Evolutionary conservation across 805 yeast species (phyloP).

Genomic region (Candida morakotiae): DNA sequence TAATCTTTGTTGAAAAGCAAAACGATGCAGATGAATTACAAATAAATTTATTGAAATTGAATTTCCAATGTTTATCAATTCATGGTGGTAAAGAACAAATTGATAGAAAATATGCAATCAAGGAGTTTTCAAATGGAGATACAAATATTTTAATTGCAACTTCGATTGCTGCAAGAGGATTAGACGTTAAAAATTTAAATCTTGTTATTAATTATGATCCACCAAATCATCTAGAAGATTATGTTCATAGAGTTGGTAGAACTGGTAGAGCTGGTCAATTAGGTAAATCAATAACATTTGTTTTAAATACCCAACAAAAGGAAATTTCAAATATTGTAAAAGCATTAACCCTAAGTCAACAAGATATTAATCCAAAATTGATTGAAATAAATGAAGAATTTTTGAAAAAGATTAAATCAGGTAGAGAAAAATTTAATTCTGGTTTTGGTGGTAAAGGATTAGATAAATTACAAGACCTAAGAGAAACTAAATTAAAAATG

Average conservation of each 20-base stretch:
- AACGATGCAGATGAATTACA: slow-evolving; percentile 74
- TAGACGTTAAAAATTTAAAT: slow-evolving; percentile 83
- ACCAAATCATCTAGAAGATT: slow-evolving; percentile 89
- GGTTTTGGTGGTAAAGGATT: slow-evolving; percentile 96
- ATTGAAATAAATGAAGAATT: slow-evolving; percentile 50
- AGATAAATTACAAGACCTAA: slow-evolving; percentile 63
- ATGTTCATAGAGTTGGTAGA: slow-evolving; percentile 92
- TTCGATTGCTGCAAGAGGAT: slow-evolving; percentile 90
- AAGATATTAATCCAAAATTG: slow-evolving; percentile 49
- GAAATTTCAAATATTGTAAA: slow-evolving; percentile 66
- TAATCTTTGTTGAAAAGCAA: slow-evolving; percentile 87
- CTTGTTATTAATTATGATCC: slow-evolving; percentile 71
- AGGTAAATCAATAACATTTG: slow-evolving; percentile 63
- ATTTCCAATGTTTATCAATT: slow-evolving; percentile 61
- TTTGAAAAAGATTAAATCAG: slow-evolving; percentile 57
- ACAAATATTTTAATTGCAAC: slow-evolving; percentile 82
- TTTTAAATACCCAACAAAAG: slow-evolving; percentile 57
- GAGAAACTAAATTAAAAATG: slow-evolving; percentile 47
- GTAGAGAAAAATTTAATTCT: slow-evolving; percentile 57
- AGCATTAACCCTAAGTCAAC: slow-evolving; percentile 57
- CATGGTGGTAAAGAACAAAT: slow-evolving; percentile 92
- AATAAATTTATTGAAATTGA: slow-evolving; percentile 46
- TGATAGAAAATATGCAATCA: slow-evolving; percentile 73
- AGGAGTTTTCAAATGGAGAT: slow-evolving; percentile 52
- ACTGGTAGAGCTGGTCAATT: slow-evolving; percentile 87